Percentiles rank a stretch among this genome's conserved stretches.
Evolutionary conservation across 2,329 filamentous ascomycete species (phyloP).

Genomic region (Diplodia seriata): DNA sequence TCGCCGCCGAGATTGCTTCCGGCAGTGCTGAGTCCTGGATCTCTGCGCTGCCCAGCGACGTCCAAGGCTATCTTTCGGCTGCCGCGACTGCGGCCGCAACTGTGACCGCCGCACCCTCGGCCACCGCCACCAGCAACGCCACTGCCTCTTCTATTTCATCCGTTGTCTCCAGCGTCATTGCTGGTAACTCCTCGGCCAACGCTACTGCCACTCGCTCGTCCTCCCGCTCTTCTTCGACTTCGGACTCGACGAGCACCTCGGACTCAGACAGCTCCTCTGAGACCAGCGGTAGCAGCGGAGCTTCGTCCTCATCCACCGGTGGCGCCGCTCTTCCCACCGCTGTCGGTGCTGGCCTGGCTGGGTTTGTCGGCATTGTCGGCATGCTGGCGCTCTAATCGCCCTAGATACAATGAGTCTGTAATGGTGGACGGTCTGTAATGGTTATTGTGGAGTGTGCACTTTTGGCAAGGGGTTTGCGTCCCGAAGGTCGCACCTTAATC

Average conservation of each 20-base stretch:
- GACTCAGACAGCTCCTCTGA: conserved; percentile 28
- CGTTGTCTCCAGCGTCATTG: conserved; percentile 34
- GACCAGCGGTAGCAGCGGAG: conserved; percentile 35
- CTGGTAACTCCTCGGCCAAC: conserved; percentile 29
- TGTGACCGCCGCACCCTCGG: conserved; percentile 30
- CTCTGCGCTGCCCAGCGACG: conserved; percentile 52
- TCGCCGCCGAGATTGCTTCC: conserved; percentile 53
- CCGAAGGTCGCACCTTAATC: not conserved
- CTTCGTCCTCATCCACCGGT: conserved; percentile 37
- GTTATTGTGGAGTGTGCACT: not conserved
- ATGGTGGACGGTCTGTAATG: not conserved
- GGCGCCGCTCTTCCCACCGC: conserved; percentile 47
- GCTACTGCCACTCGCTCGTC: conserved; percentile 38
- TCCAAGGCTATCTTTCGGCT: conserved; percentile 51
- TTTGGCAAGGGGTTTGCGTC: not conserved
- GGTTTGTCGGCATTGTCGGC: conserved; percentile 51
- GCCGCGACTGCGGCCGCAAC: conserved; percentile 27
- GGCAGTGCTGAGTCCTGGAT: conserved; percentile 56
- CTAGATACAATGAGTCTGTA: not conserved
- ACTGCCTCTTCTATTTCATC: conserved; percentile 37
- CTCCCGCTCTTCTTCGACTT: conserved; percentile 36
- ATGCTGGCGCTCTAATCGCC: conserved; percentile 50
- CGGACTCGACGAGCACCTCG: conserved; percentile 39
- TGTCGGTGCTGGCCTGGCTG: conserved; percentile 50
- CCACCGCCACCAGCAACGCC: conserved; percentile 34